Evolutionary conservation across 306 rosid species (phyloP).

Genomic region (Casuarina cunninghamiana): DNA sequence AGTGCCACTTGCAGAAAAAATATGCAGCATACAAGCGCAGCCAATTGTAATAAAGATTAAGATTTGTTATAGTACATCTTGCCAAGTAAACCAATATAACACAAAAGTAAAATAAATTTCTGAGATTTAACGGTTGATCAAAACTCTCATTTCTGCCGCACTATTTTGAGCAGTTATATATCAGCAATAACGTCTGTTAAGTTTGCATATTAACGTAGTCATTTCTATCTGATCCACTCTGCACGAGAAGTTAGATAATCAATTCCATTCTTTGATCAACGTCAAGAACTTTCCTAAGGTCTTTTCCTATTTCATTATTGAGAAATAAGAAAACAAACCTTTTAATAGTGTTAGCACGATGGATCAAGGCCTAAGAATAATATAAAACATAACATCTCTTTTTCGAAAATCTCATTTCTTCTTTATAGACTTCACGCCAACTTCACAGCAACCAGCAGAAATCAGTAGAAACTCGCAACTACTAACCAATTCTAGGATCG

Average conservation of each 20-base stretch:
- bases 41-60: neutral
- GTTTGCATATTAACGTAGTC: neutral
- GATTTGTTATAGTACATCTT: neutral
- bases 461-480: constrained; percentile 6
- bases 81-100: neutral
- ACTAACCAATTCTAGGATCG: constrained; percentile 88
- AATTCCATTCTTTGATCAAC: neutral
- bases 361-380: neutral
- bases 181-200: neutral
- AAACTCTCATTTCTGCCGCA: neutral
- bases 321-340: neutral
- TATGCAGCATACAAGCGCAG: neutral
- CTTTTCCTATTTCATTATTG: neutral
- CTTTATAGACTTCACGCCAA: constrained; percentile 22
- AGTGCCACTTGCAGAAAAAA: constrained; percentile 4
- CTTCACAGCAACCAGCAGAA: constrained; percentile 22
- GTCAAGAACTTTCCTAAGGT: neutral
- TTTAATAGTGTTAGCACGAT: neutral
- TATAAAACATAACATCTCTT: neutral
- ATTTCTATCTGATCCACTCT: neutral
- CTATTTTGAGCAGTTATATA: neutral
- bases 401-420: neutral
- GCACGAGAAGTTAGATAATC: neutral
- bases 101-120: neutral
- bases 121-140: neutral